Evolutionary conservation across 2,329 filamentous ascomycete genomes (phyloP), one percentile per base, ranked within the genome.

Genomic region (Trichoderma cornu-damae): DNA sequence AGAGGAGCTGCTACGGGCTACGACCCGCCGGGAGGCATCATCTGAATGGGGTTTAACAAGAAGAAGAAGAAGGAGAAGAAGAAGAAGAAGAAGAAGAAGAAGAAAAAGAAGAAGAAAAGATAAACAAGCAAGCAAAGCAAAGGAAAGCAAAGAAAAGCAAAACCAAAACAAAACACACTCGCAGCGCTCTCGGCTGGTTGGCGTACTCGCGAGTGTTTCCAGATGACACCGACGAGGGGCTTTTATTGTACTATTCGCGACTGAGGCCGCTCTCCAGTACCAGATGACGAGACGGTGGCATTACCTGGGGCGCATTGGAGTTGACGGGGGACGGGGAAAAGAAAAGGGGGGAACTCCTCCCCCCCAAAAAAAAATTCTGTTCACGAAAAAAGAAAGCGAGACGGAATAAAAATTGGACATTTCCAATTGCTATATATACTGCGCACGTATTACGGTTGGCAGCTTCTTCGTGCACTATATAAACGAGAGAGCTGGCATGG

Each of bases 1-100:
- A 73, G 79, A 53, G 77, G 79, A 14, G 70, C 71, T 9, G 72
- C 73, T 16, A 73, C 72, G 22, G 75, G 73, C 22, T 84, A 83
- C 64, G 81, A 83, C 62, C 81, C 81, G 16, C 81, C 81, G 2
- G 81, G 81, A 38, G 81, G 81, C 42, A 84, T 84, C 62, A 84
- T 84, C 68, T 84, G 64, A 72, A 61, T 32, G 24, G 16, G 26
- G n/a, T n/a, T n/a, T n/a, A n/a, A 16, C 1, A 32, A 14, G 8
- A 14, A 35, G 14, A 18, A 22, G 12, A n/a, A n/a, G n/a, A n/a
- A n/a, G n/a, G n/a, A n/a, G n/a, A n/a, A n/a, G n/a, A n/a, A n/a
- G n/a, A n/a, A n/a, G n/a, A n/a, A n/a, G n/a, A n/a, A n/a, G n/a
- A n/a, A n/a, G n/a, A n/a, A n/a, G n/a, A n/a, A n/a, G n/a, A n/a